phyloP scores from a whole-genome alignment of 2,329 filamentous ascomycete genomes.

The Stagonosporopsis tanaceti region DNA sequence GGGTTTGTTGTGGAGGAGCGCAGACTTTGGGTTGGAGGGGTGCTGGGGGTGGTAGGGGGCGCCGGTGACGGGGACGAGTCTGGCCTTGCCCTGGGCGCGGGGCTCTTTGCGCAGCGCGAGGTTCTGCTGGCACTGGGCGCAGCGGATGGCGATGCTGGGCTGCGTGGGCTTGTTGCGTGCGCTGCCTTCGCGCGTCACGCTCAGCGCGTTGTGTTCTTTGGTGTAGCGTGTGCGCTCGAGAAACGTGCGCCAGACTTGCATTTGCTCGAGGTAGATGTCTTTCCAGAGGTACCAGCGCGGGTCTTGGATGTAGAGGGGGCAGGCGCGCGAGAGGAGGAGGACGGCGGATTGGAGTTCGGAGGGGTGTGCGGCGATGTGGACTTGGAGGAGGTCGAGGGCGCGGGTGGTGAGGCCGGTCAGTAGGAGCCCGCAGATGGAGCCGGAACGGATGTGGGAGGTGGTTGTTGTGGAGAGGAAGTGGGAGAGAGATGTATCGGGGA shows the following conservation, averaged over 20 bases:
- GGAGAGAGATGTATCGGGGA: constrained; percentile 61
- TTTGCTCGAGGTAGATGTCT: constrained; percentile 74
- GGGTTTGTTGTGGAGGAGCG: constrained; percentile 14
- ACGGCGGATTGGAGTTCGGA: constrained; percentile 79
- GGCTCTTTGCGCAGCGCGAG: constrained; percentile 55
- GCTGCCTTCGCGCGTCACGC: constrained; percentile 67
- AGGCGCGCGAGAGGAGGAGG: constrained; percentile 75
- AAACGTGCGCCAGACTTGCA: constrained; percentile 76
- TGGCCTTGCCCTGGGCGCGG: constrained; percentile 18
- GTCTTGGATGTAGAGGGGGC: constrained; percentile 79
- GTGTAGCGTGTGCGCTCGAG: constrained; percentile 80
- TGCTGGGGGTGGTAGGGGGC: constrained; percentile 11
- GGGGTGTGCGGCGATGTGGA: constrained; percentile 76
- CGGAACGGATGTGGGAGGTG: constrained; percentile 66
- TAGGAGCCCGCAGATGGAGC: constrained; percentile 79
- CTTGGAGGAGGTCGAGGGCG: constrained; percentile 77
- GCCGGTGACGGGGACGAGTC: constrained; percentile 32
- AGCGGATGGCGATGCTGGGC: constrained; percentile 76
- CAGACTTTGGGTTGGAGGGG: constrained; percentile 10
- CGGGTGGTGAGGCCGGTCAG: constrained; percentile 78
- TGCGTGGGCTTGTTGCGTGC: constrained; percentile 69
- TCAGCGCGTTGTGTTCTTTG: constrained; percentile 75
- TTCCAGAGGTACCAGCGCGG: constrained; percentile 78
- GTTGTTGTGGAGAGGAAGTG: constrained; percentile 62
- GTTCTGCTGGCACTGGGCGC: constrained; percentile 73